phyloP scores from a whole-genome alignment of 768 basidiomycete species.

The Steccherinum ochraceum region DNA sequence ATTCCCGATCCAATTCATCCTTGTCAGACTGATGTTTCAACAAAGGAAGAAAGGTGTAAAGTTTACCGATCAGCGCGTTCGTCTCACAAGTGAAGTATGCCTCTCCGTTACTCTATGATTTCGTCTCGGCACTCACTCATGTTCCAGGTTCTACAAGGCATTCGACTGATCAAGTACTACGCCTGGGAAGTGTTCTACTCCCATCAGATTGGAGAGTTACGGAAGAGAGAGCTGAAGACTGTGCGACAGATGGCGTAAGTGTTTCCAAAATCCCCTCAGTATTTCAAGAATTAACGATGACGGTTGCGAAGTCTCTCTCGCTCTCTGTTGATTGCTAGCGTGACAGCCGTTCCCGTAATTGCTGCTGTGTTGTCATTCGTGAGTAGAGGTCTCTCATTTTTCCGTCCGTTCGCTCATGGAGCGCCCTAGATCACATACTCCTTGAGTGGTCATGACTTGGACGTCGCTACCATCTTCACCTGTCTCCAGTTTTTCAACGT shows the following conservation, averaged over 20 bases:
- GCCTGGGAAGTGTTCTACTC: conserved; percentile 85
- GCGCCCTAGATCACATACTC: conserved; percentile 52
- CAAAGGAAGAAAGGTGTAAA: conserved; percentile 52
- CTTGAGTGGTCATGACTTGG: conserved; percentile 52
- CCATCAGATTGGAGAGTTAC: conserved; percentile 58
- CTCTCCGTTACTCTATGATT: neutral
- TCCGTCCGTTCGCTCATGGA: too few species aligned
- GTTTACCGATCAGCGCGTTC: conserved; percentile 61
- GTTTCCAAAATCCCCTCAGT: too few species aligned
- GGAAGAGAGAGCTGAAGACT: conserved; percentile 65
- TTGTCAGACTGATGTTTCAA: conserved; percentile 45
- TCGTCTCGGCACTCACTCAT: neutral
- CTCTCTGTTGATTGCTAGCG: conserved; percentile 33
- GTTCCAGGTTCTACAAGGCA: conserved; percentile 59
- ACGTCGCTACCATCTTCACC: conserved; percentile 73
- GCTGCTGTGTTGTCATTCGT: conserved; percentile 74
- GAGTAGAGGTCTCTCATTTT: conserved; percentile 13
- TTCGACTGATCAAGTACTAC: conserved; percentile 90
- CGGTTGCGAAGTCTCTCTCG: conserved; percentile 18
- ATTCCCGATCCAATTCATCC: conserved; percentile 50
- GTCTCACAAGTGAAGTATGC: conserved; percentile 52
- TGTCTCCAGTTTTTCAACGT: conserved; percentile 84
- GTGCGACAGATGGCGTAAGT: conserved; percentile 29
- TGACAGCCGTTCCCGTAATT: conserved; percentile 53
- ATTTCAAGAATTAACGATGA: too few species aligned